phyloP scores from a whole-genome alignment of 2,329 filamentous ascomycete species.

The Colletotrichum falcatum region DNA sequence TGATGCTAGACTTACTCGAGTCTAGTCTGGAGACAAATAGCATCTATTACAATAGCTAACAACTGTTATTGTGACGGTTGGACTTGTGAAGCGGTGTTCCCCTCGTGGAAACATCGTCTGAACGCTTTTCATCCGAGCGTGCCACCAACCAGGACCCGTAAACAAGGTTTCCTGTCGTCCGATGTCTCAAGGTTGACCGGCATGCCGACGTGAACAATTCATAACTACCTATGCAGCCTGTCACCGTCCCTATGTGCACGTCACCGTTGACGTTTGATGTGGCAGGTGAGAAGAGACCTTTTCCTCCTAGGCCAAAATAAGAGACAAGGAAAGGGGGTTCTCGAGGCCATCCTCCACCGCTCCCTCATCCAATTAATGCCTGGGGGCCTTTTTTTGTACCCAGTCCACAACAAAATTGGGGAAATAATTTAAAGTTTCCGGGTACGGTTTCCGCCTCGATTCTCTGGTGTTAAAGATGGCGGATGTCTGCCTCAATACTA shows the following conservation, averaged over 20 bases:
- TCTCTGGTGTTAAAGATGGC: background rate
- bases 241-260: slow-evolving; percentile 21
- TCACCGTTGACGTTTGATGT: too few relatives aligned
- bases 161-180: slow-evolving; percentile 22
- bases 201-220: slow-evolving; percentile 6
- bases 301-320: slow-evolving; percentile 10
- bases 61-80: background rate
- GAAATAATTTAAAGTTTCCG: too few relatives aligned
- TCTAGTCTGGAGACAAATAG: too few relatives aligned
- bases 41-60: too few relatives aligned
- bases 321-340: background rate
- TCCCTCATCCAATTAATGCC: too few relatives aligned
- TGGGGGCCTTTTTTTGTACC: too few relatives aligned
- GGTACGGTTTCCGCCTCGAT: slow-evolving; percentile 4
- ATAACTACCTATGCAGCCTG: background rate
- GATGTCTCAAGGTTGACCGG: slow-evolving; percentile 5
- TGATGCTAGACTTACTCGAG: too few relatives aligned
- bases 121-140: slow-evolving; percentile 18
- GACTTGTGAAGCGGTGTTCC: background rate
- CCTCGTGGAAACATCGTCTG: background rate
- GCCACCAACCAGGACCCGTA: slow-evolving; percentile 4
- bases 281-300: background rate
- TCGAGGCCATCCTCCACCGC: too few relatives aligned
- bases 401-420: too few relatives aligned
- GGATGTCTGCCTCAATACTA: slow-evolving; percentile 12